A percentile compares a stretch with the other conserved stretches of the same genome.
Conservation (phyloP, 139 green algal species). For the Mesotaenium endlicherianum region DNA sequence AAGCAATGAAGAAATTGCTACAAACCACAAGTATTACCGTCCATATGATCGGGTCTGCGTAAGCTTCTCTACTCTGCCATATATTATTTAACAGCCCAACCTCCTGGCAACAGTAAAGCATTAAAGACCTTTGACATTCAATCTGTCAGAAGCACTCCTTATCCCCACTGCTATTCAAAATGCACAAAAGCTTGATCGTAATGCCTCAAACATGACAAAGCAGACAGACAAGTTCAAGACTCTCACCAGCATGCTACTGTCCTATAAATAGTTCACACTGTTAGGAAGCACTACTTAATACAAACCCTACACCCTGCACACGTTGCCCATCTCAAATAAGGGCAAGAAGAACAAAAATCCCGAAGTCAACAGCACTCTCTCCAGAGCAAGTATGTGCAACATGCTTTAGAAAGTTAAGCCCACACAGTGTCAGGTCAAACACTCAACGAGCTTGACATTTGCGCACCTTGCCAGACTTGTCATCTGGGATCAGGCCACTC, state of each 20-base stretch:
- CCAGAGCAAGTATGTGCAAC: background rate
- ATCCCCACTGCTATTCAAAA: too few relatives aligned
- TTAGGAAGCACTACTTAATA: background rate
- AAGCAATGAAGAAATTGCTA: background rate
- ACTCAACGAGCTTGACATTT: background rate
- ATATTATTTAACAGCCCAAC: background rate
- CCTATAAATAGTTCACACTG: background rate
- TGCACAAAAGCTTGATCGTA: too few relatives aligned
- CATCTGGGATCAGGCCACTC: slow-evolving; percentile 30
- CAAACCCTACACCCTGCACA: background rate
- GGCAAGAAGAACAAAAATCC: too few relatives aligned
- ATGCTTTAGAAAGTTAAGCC: background rate
- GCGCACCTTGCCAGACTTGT: slow-evolving; percentile 42
- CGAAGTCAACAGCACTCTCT: background rate
- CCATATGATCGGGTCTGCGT: background rate
- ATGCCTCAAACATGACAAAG: too few relatives aligned
- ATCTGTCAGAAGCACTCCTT: background rate
- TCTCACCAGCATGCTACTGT: too few relatives aligned
- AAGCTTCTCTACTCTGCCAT: background rate
- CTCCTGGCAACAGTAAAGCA: background rate
- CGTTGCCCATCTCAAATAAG: background rate
- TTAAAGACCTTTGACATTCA: background rate
- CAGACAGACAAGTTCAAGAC: too few relatives aligned
- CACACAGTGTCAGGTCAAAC: background rate
- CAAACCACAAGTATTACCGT: background rate